Evolutionary conservation across 768 basidiomycete genomes (phyloP), one percentile per base, ranked within the genome.

Genomic region (Pleurotus eryngii): DNA sequence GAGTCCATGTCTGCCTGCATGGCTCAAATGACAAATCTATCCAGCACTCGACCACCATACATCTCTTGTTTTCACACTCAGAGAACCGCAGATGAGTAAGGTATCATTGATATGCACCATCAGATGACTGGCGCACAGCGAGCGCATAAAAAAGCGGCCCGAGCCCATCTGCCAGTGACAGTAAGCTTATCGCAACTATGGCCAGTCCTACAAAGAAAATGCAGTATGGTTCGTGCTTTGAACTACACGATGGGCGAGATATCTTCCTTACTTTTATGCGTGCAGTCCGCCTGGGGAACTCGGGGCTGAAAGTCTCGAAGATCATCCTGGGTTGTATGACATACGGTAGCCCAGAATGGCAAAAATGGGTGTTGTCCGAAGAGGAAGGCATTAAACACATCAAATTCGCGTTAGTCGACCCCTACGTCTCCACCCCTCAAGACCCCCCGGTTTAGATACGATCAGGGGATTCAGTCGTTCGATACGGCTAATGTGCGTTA

Each of bases 291-390:
- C 63, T 80, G 9, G 78, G 79, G 14, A 75, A 78, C 4, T 84
- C 81, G 0, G 86, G 85, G 2, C 68, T 84, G 42, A 82, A 87
- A 65, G 79, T 89, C 0, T 87, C 85, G 22, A 82, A 77, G 68
- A 75, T 87, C 49, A 85, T 88, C 42, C 72, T 89, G 0, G 87
- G 86, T 1, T 79, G 76, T 39, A 84, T 86, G 84, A 72, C 74
- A n/a, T 86, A 85, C 61, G 85, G 80, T 22, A 65, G 65, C 8
- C 70, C 77, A 11, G 73, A 79, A 11, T 86, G 84, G 80, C 76
- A 81, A 64, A 57, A 63, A 39, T 78, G 79, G 79, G 69, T 75
- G 20, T 63, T 82, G 1, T 68, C 65, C 6, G 80, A 83, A 57
- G 77, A 80, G 24, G 80, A 82, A 57, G 75, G 72, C 1, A 70